Evolutionary conservation across 2,329 filamentous ascomycete species (phyloP).

Genomic region (Alternaria sp.): DNA sequence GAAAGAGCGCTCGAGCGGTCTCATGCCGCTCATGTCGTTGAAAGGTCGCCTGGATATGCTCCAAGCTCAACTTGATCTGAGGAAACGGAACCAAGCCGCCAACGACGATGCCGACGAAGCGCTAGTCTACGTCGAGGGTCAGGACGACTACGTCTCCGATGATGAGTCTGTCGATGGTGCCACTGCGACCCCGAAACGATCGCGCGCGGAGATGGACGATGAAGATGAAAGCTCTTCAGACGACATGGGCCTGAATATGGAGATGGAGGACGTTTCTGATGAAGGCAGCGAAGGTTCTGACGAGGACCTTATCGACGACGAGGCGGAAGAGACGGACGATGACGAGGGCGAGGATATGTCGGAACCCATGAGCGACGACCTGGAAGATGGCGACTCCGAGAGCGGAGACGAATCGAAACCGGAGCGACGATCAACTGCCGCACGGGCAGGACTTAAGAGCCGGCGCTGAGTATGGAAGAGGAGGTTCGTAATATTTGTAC

Average conservation of each 20-base stretch:
- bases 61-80: slow-evolving; percentile 84
- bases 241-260: slow-evolving; percentile 64
- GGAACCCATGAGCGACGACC: slow-evolving; percentile 57
- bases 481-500: slow-evolving; percentile 14
- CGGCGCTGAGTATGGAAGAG: slow-evolving; percentile 30
- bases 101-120: slow-evolving; percentile 72
- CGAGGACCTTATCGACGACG: slow-evolving; percentile 60
- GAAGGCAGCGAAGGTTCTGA: slow-evolving; percentile 56
- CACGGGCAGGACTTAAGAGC: slow-evolving; percentile 42
- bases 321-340: slow-evolving; percentile 60
- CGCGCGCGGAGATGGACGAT: slow-evolving; percentile 34
- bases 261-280: slow-evolving; percentile 51
- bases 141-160: slow-evolving; percentile 67
- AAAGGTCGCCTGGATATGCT: slow-evolving; percentile 97
- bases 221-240: slow-evolving; percentile 61
- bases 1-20: slow-evolving; percentile 82
- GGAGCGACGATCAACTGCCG: slow-evolving; percentile 45
- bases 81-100: slow-evolving; percentile 70
- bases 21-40: slow-evolving; percentile 83
- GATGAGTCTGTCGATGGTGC: slow-evolving; percentile 56
- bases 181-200: slow-evolving; percentile 34
- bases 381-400: slow-evolving; percentile 55
- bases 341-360: slow-evolving; percentile 58
- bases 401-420: slow-evolving; percentile 54
- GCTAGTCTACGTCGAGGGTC: slow-evolving; percentile 87